phyloP scores from a whole-genome alignment of 2,329 filamentous ascomycete species.

The Lizonia empirigonia region DNA sequence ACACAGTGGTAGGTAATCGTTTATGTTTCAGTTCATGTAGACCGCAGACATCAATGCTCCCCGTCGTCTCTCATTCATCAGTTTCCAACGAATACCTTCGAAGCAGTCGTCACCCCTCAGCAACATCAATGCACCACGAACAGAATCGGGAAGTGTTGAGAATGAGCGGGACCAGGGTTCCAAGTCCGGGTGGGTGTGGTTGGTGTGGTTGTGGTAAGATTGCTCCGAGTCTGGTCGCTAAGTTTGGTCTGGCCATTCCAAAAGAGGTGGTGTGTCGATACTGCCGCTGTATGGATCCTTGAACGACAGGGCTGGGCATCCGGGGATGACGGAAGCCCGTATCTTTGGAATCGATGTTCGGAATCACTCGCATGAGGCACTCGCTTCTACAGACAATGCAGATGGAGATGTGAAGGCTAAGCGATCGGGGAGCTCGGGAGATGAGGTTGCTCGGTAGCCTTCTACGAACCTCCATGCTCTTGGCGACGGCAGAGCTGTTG shows the following conservation, averaged over 20 bases:
- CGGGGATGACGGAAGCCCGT: conserved; percentile 28
- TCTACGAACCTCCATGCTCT: neutral
- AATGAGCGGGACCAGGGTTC: conserved; percentile 15
- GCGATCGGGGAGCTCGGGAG: conserved; percentile 25
- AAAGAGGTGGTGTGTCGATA: conserved; percentile 20
- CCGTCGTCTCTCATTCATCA: neutral
- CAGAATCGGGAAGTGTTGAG: conserved; percentile 26
- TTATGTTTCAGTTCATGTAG: conserved; percentile 5
- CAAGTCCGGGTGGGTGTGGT: conserved; percentile 9
- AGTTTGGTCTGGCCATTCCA: conserved; percentile 20
- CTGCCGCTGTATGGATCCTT: conserved; percentile 27
- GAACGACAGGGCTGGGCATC: conserved; percentile 12
- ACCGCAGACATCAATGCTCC: conserved; percentile 3
- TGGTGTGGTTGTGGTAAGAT: conserved; percentile 13
- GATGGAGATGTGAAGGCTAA: conserved; percentile 15
- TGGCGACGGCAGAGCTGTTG: conserved; percentile 4
- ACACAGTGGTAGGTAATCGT: neutral
- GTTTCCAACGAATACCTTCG: neutral
- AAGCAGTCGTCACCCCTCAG: conserved; percentile 4
- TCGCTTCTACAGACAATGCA: neutral
- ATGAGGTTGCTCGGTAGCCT: conserved; percentile 11
- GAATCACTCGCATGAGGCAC: conserved; percentile 10
- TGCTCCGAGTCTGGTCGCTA: conserved; percentile 14
- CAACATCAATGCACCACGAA: conserved; percentile 18
- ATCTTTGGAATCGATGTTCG: conserved; percentile 14